A percentile compares a stretch with the other conserved stretches of the same genome.
These are phyloP conservation scores for Neurospora sp. DNA, from an alignment of 495 filamentous ascomycete genomes.

Conservation along the genomic window DNA sequence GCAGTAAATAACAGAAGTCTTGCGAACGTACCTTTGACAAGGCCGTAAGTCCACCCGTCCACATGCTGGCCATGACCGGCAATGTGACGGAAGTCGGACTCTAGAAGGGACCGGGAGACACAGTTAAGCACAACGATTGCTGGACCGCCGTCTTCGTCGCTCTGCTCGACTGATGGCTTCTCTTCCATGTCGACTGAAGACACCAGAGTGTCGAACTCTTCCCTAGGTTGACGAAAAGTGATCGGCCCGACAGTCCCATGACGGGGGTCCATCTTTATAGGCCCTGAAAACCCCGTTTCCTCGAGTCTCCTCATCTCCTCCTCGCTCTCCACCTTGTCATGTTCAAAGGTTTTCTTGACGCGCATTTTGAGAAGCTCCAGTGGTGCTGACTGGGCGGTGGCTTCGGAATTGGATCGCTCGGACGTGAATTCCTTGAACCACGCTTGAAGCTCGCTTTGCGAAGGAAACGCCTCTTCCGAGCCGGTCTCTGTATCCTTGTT, in stretches of 20 bases:
- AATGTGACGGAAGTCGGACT: conserved; percentile 55
- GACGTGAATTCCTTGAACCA: neutral
- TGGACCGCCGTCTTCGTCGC: neutral
- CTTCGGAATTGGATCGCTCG: neutral
- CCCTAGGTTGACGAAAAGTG: neutral
- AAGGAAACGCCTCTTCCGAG: neutral
- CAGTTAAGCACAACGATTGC: conserved; percentile 33
- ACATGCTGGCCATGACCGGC: conserved; percentile 51
- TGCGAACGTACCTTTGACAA: conserved; percentile 23
- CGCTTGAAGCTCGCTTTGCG: neutral
- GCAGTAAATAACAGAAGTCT: neutral
- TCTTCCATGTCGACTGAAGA: neutral
- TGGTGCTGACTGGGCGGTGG: neutral
- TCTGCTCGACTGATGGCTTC: neutral
- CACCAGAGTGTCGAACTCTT: neutral
- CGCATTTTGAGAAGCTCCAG: neutral
- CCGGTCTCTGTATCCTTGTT: neutral
- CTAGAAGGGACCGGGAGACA: conserved; percentile 43
- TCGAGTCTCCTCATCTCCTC: neutral
- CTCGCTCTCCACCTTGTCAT: neutral
- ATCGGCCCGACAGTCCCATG: neutral
- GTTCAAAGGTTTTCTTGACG: neutral
- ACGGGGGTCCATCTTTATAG: neutral
- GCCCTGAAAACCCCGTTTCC: neutral
- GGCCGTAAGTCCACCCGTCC: conserved; percentile 50